Evolutionary conservation across 805 yeast species (phyloP).

Genomic region (Candida schatavii): DNA sequence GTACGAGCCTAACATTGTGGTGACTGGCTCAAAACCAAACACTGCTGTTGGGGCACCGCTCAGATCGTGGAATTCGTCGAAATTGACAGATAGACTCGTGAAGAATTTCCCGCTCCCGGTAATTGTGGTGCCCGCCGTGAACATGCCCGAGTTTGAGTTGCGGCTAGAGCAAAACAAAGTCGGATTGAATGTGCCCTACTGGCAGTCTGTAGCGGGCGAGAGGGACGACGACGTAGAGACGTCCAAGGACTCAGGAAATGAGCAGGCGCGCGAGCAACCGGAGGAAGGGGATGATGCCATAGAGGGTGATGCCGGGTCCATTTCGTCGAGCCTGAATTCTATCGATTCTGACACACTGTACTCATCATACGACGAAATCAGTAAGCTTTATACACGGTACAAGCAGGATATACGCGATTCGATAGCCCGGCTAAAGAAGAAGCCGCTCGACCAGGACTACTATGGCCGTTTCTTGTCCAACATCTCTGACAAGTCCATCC

Average conservation of each 20-base stretch:
- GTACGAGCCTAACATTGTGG: conserved; percentile 59
- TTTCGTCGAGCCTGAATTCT: conserved; percentile 10
- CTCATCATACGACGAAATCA: conserved; percentile 39
- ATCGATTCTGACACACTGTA: conserved; percentile 29
- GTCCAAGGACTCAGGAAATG: neutral
- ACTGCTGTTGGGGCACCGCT: conserved; percentile 45
- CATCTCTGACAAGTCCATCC: conserved; percentile 34
- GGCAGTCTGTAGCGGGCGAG: neutral
- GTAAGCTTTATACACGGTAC: conserved; percentile 30
- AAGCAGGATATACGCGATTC: conserved; percentile 17
- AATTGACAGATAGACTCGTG: conserved; percentile 62
- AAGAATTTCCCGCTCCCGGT: conserved; percentile 64
- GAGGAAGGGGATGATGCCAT: neutral
- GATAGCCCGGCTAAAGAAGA: conserved; percentile 12
- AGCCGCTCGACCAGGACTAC: conserved; percentile 23
- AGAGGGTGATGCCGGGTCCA: neutral
- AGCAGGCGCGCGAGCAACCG: no score
- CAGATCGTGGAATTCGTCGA: conserved; percentile 58
- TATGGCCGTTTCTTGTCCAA: conserved; percentile 24
- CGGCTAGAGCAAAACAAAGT: conserved; percentile 28
- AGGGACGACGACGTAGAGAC: neutral
- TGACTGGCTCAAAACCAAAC: conserved; percentile 54
- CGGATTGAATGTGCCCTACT: neutral
- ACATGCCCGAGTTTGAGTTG: conserved; percentile 52
- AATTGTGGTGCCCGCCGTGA: conserved; percentile 61